Evolutionary conservation across 2,329 filamentous ascomycete species (phyloP).

Genomic region (Aspergillus ruber): DNA sequence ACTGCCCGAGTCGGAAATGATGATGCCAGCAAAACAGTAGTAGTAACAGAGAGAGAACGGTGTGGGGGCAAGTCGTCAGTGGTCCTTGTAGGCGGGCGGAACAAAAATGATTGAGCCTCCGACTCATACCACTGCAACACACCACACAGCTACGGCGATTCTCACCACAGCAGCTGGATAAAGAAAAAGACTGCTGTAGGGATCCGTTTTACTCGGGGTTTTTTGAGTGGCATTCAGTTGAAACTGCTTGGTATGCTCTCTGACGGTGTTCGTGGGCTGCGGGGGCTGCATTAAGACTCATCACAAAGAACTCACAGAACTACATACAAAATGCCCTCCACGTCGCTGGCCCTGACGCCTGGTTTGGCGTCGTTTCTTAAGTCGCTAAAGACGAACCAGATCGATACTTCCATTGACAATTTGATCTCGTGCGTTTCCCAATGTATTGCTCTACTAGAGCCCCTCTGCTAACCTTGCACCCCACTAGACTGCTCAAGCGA

Average conservation of each 20-base stretch:
- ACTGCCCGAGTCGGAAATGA: background rate
- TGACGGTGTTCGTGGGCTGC: background rate
- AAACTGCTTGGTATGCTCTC: no score
- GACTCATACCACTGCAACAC: background rate
- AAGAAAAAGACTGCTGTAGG: background rate
- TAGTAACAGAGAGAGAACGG: background rate
- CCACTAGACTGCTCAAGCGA: conserved; percentile 70
- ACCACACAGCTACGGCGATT: background rate
- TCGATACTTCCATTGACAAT: conserved; percentile 77
- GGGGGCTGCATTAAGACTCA: background rate
- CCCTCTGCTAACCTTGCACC: conserved; percentile 13
- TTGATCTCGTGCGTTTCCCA: conserved; percentile 64
- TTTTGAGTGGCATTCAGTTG: no score
- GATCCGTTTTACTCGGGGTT: no score
- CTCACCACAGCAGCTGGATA: background rate
- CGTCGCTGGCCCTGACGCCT: conserved; percentile 57
- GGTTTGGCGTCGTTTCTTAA: conserved; percentile 72
- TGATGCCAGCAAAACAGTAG: background rate
- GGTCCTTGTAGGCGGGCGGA: background rate
- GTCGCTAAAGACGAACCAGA: conserved; percentile 65
- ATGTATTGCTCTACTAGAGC: conserved; percentile 1
- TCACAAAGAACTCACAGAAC: background rate
- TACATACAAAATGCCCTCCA: conserved; percentile 49
- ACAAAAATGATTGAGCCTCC: background rate
- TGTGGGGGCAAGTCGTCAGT: background rate